These are phyloP conservation scores for Dictyostelium capitatum DNA, from an alignment of 78 protist genomes.

Conservation along the genomic window DNA sequence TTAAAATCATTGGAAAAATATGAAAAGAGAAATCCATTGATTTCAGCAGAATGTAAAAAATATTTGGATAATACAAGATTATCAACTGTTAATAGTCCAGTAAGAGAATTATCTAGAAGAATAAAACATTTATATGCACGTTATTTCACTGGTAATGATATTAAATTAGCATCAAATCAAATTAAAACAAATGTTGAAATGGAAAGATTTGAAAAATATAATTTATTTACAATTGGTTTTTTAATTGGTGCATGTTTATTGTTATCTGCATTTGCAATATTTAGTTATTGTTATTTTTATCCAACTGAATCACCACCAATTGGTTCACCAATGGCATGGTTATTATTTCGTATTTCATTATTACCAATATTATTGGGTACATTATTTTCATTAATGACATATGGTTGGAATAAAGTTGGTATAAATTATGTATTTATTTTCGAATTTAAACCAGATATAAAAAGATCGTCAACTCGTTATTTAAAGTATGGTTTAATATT, in stretches of 20 bases:
- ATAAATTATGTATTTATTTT: conserved; percentile 75
- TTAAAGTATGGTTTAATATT: conserved; percentile 32
- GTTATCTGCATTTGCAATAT: background rate
- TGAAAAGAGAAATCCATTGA: background rate
- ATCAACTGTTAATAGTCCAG: background rate
- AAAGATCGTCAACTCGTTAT: conserved; percentile 43
- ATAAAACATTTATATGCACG: conserved; percentile 31
- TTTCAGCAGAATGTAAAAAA: background rate
- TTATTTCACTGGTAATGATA: conserved; percentile 58
- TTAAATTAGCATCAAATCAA: conserved; percentile 22
- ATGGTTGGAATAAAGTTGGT: conserved; percentile 22
- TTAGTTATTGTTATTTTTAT: conserved; percentile 23
- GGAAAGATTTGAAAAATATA: background rate
- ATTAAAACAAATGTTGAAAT: background rate
- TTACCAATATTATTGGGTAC: conserved; percentile 49
- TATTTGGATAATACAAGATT: background rate
- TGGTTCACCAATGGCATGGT: conserved; percentile 58
- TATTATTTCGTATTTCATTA: conserved; percentile 28
- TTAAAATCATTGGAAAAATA: conserved; percentile 21
- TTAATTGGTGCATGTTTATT: conserved; percentile 35
- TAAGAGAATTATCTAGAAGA: conserved; percentile 3
- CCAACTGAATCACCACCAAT: conserved; percentile 30
- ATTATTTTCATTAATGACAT: conserved; percentile 22
- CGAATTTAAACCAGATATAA: conserved; percentile 37
- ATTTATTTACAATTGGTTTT: conserved; percentile 15